phyloP scores from a whole-genome alignment of 140 eudicot species.

The Oenanthe javanica region DNA sequence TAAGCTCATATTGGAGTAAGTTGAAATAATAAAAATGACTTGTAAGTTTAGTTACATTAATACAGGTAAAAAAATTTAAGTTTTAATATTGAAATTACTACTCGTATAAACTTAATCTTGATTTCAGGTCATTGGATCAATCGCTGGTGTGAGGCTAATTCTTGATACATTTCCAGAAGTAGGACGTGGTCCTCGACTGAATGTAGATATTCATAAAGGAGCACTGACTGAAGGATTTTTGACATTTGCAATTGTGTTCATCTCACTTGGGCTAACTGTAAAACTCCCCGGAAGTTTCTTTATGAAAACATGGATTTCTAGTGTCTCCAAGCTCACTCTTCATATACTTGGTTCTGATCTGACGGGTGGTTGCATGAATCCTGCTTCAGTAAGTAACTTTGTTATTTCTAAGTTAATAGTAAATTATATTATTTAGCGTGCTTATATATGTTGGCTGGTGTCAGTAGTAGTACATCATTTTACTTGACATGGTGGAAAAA shows the following conservation, averaged over 20 bases:
- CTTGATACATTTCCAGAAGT: slow-evolving; percentile 56
- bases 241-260: slow-evolving; percentile 53
- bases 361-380: slow-evolving; percentile 96
- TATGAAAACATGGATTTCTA: slow-evolving; percentile 78
- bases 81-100: background rate
- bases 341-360: slow-evolving; percentile 86
- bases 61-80: background rate
- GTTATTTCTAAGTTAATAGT: background rate
- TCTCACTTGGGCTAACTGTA: slow-evolving; percentile 45
- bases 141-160: slow-evolving; percentile 63
- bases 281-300: slow-evolving; percentile 64
- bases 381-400: slow-evolving; percentile 73
- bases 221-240: slow-evolving; percentile 86
- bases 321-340: slow-evolving; percentile 79
- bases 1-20: background rate
- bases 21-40: background rate
- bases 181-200: slow-evolving; percentile 72
- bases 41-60: background rate
- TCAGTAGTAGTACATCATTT: background rate
- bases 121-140: slow-evolving; percentile 72
- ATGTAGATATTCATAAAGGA: slow-evolving; percentile 62
- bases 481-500: background rate
- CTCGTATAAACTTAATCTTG: background rate
- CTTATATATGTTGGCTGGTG: background rate
- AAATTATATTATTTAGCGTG: background rate